These are phyloP conservation scores for Lentinula raphanica DNA, from an alignment of 768 basidiomycete species.

Conservation along the genomic window DNA sequence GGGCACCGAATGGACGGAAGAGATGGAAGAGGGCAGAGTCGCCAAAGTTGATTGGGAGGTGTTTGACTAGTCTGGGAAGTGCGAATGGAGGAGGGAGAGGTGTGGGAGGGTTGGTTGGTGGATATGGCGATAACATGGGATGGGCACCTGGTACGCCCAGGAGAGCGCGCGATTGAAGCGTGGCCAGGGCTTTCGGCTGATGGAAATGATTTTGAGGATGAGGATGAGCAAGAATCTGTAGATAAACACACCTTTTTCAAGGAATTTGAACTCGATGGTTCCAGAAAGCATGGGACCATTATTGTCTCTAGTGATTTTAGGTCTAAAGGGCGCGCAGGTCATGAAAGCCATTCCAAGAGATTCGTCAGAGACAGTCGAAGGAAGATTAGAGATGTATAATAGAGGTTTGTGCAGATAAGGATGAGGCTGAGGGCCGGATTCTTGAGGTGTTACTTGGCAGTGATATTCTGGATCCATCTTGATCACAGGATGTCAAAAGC, in stretches of 20 bases:
- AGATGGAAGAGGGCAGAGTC: slow-evolving; percentile 79
- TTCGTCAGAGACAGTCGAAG: slow-evolving; percentile 69
- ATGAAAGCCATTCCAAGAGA: slow-evolving; percentile 70
- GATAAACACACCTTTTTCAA: slow-evolving; percentile 76
- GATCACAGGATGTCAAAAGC: slow-evolving; percentile 14
- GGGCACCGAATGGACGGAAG: slow-evolving; percentile 78
- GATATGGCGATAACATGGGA: slow-evolving; percentile 77
- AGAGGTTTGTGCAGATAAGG: slow-evolving; percentile 83
- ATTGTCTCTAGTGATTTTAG: slow-evolving; percentile 63
- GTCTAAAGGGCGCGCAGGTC: slow-evolving; percentile 76
- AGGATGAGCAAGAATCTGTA: slow-evolving; percentile 6
- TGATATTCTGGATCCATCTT: slow-evolving; percentile 44
- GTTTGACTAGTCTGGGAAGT: slow-evolving; percentile 76
- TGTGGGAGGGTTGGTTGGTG: slow-evolving; percentile 71
- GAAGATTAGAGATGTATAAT: slow-evolving; percentile 75
- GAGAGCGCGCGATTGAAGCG: slow-evolving; percentile 70
- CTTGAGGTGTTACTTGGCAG: slow-evolving; percentile 29
- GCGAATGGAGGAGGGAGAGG: slow-evolving; percentile 73
- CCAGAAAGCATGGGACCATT: slow-evolving; percentile 51
- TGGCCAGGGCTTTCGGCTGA: slow-evolving; percentile 86
- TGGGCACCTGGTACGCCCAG: slow-evolving; percentile 48
- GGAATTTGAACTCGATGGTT: slow-evolving; percentile 78
- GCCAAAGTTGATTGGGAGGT: slow-evolving; percentile 63
- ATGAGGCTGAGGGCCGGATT: slow-evolving; percentile 47
- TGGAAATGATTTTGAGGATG: slow-evolving; percentile 1